Conservation (phyloP, 495 filamentous ascomycete species). For the Xylaria cubensis region DNA sequence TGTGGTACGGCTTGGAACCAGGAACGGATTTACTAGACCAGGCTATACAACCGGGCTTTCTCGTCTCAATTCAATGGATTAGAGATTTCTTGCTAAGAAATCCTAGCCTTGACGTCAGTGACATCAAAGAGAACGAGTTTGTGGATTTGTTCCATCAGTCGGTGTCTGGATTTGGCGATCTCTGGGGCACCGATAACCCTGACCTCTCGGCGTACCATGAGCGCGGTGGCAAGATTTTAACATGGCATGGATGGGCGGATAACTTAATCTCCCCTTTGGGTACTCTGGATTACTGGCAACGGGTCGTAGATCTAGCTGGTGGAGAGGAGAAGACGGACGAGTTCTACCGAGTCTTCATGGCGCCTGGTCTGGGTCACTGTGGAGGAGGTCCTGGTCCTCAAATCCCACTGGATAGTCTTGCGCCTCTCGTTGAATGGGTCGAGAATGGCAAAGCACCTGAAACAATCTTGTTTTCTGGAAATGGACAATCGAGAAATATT, state of each 20-base stretch:
- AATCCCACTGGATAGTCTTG: constrained; percentile 45
- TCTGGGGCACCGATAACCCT: constrained; percentile 42
- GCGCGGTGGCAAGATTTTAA: constrained; percentile 57
- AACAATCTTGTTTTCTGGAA: constrained; percentile 33
- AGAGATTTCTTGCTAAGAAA: constrained; percentile 33
- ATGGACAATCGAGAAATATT: constrained; percentile 34
- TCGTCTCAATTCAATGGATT: constrained; percentile 33
- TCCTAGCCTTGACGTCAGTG: constrained; percentile 34
- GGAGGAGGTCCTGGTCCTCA: constrained; percentile 47
- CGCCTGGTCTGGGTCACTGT: constrained; percentile 59
- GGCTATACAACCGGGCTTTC: constrained; percentile 24
- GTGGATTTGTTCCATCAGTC: constrained; percentile 42
- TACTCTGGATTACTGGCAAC: constrained; percentile 48
- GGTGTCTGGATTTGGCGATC: constrained; percentile 37
- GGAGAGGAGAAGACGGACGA: constrained; percentile 54
- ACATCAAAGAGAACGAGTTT: constrained; percentile 34
- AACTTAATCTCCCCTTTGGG: constrained; percentile 45
- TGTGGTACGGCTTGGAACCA: constrained; percentile 37
- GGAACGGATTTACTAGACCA: constrained; percentile 33
- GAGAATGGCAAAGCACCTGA: constrained; percentile 48
- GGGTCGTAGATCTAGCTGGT: constrained; percentile 52
- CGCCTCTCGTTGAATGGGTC: constrained; percentile 56
- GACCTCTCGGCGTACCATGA: constrained; percentile 53
- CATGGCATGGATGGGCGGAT: constrained; percentile 58
- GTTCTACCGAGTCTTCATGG: constrained; percentile 67